Base-by-base conservation (phyloP, 1,284 basidiomycete species). In the Sporisorium exsertum region DNA sequence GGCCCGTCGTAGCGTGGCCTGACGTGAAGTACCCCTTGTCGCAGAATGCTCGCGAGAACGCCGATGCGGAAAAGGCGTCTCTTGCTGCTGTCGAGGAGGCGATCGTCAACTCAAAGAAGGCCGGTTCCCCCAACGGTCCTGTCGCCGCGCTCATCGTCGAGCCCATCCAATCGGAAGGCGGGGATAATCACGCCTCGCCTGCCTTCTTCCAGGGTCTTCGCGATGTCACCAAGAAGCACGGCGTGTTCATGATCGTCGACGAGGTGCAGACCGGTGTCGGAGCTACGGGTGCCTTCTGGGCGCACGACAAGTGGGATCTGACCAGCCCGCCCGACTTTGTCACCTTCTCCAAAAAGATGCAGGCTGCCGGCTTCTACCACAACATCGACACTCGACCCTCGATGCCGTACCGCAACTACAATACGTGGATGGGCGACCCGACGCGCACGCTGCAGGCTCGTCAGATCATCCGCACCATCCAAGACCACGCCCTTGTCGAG, bases 131-230 rank as follows among this genome's bases (percentile, higher is more conserved):
- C 3, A 55, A 71, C 47, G 85, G 84, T 65, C 87, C 88, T 1
- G 86, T 89, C 37, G 89, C 89, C 1, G 89, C 88, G 0, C 83
- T 89, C 46, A 89, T 89, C 67, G 87, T 89, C 67, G 89, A 89
- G 81, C 89, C 89, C 15, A 87, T 89, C 69, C 87, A 88, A 60
- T 87, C 87, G n/a, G 88, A 89, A 79, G 89, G 89, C 12, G 89
- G 89, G 12, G 89, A 89, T 84, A 87, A 87, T 67, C 89, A 89
- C 79, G 89, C 89, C 12, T 87, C 87, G 9, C 85, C 87, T 18
- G 71, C 78, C 37, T 89, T 88, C 84, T 89, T 89, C 87, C 86
- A 86, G 51, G 84, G 83, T 13, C 83, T 89, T 20, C 82, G 88
- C 37, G 84, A 86, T 16, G 81, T 88, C 51, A 88, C 88, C 55